Conservation (phyloP, 2,329 filamentous ascomycete genomes). For the Alternaria viburni region DNA sequence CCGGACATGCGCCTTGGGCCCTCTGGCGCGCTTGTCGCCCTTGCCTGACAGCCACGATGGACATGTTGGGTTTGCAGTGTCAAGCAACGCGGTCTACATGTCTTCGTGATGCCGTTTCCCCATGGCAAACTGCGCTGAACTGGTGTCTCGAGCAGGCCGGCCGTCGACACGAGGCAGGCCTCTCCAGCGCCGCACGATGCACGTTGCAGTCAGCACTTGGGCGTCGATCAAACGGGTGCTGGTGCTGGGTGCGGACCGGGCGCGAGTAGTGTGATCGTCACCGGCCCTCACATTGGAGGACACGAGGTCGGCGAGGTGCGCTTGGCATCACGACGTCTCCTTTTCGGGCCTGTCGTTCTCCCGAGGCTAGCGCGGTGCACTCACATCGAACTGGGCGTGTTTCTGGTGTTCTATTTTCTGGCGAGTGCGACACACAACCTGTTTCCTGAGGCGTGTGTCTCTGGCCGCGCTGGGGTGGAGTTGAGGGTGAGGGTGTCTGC, state of each 20-base stretch:
- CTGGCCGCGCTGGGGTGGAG: neutral
- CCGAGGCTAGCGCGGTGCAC: slow-evolving; percentile 22
- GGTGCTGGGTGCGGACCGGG: slow-evolving; percentile 42
- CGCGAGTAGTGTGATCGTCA: slow-evolving; percentile 43
- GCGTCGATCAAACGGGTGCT: slow-evolving; percentile 50
- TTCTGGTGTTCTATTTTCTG: slow-evolving; percentile 10
- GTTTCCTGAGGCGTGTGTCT: slow-evolving; percentile 9
- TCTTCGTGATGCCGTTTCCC: neutral
- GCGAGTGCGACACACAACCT: slow-evolving; percentile 8
- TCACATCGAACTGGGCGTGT: slow-evolving; percentile 8
- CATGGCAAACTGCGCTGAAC: slow-evolving; percentile 1
- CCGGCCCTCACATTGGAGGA: slow-evolving; percentile 30
- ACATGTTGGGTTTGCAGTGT: neutral
- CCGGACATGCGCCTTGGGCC: slow-evolving; percentile 21
- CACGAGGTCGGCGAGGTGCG: slow-evolving; percentile 46
- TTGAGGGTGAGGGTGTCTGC: neutral
- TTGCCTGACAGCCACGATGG: neutral
- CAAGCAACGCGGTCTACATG: neutral
- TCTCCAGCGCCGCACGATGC: slow-evolving; percentile 35
- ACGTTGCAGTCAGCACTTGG: slow-evolving; percentile 39
- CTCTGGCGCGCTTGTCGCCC: neutral
- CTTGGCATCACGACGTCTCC: slow-evolving; percentile 35
- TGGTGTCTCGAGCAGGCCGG: slow-evolving; percentile 5
- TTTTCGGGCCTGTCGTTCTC: slow-evolving; percentile 37
- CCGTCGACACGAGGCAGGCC: slow-evolving; percentile 9